phyloP scores from a whole-genome alignment of 2,329 filamentous ascomycete genomes.

The Colletotrichum agaves region DNA sequence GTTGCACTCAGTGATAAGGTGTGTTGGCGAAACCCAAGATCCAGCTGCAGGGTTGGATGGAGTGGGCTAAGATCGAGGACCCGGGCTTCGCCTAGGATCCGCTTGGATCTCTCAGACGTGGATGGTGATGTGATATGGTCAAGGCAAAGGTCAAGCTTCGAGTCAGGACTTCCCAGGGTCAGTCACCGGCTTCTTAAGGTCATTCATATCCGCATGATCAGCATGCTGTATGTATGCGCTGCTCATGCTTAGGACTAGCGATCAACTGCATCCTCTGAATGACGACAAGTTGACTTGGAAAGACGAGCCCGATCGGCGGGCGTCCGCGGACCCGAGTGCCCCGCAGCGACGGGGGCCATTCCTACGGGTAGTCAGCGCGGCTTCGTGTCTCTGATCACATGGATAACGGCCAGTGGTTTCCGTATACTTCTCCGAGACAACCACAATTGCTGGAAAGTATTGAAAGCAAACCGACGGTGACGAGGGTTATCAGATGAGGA shows the following conservation, averaged over 20 bases:
- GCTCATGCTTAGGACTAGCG: neutral
- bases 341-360: conserved; percentile 5
- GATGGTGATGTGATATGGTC: conserved; percentile 26
- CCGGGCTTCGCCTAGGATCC: conserved; percentile 26
- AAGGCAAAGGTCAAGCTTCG: conserved; percentile 8
- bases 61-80: conserved; percentile 20
- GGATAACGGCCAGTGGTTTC: neutral
- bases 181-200: neutral
- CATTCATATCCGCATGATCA: neutral
- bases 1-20: conserved; percentile 3
- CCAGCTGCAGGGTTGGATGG: conserved; percentile 20
- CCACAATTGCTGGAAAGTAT: too few species aligned
- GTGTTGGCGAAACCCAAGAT: neutral
- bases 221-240: too few species aligned
- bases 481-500: neutral
- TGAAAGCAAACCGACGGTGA: neutral
- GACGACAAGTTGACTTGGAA: neutral
- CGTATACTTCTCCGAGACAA: neutral
- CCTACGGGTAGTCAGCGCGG: conserved; percentile 12
- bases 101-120: conserved; percentile 33
- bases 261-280: neutral
- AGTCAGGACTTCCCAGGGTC: neutral
- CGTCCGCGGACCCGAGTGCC: conserved; percentile 25
- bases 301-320: conserved; percentile 10
- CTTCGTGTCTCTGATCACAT: neutral